These are phyloP conservation scores for Nymphaea colorata DNA, from an alignment of 164 flowering plant species.

Conservation along the genomic window DNA sequence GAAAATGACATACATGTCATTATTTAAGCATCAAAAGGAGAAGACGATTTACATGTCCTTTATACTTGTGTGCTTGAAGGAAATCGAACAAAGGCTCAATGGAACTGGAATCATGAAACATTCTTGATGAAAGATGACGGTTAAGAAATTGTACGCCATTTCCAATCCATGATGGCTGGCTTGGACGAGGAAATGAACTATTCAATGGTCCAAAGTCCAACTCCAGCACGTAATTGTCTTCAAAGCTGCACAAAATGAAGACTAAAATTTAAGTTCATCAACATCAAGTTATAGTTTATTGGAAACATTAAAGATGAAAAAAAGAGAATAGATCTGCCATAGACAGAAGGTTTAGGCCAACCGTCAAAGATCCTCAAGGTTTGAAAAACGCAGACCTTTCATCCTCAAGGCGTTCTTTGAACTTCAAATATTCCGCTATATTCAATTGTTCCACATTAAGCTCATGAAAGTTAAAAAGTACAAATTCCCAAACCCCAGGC, in stretches of 20 bases:
- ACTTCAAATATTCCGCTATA: neutral
- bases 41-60: conserved; percentile 3
- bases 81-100: conserved; percentile 25
- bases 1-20: neutral
- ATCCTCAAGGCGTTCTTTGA: neutral
- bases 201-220: conserved; percentile 47
- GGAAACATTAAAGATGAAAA: neutral
- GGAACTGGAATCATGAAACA: conserved; percentile 18
- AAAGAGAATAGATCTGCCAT: neutral
- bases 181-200: conserved; percentile 22
- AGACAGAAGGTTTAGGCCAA: neutral
- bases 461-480: neutral
- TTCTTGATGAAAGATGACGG: conserved; percentile 24
- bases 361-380: neutral
- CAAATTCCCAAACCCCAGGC: neutral
- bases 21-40: neutral
- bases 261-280: too few relatives aligned
- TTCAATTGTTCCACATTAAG: neutral
- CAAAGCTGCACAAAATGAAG: conserved; percentile 20
- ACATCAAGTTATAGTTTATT: too few relatives aligned
- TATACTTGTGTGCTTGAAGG: conserved; percentile 4
- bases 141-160: conserved; percentile 37
- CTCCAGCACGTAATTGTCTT: conserved; percentile 36
- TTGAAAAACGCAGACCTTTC: neutral
- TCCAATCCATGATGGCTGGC: conserved; percentile 41